Conservation (phyloP, 1,284 basidiomycete species). For the Ustilago crameri region DNA sequence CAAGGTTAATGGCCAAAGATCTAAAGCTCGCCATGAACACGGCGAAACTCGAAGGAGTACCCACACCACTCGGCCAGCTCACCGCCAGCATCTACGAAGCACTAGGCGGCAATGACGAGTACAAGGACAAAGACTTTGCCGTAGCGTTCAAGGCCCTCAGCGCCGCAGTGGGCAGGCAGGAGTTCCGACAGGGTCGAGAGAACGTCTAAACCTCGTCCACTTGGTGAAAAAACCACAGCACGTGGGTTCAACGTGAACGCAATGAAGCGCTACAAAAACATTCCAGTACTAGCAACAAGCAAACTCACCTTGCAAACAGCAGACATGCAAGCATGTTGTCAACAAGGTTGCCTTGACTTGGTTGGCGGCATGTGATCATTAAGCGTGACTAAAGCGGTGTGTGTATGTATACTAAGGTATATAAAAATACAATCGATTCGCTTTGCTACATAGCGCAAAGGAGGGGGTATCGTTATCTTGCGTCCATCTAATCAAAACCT, state of each 20-base stretch:
- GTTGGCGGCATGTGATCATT: too few relatives aligned
- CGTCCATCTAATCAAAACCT: conserved; percentile 19
- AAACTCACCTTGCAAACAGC: too few relatives aligned
- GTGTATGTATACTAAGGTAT: not conserved
- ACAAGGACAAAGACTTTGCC: conserved; percentile 53
- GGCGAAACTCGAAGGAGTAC: conserved; percentile 53
- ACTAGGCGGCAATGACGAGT: conserved; percentile 53
- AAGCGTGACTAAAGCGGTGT: too few relatives aligned
- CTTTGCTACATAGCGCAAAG: too few relatives aligned
- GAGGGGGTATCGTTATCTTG: conserved; percentile 8
- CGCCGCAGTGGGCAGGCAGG: conserved; percentile 47
- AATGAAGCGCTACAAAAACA: too few relatives aligned
- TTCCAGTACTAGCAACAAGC: too few relatives aligned
- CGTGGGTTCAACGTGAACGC: too few relatives aligned
- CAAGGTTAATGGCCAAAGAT: conserved; percentile 54
- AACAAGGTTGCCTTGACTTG: too few relatives aligned
- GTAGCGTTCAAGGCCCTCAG: conserved; percentile 59
- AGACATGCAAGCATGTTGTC: too few relatives aligned
- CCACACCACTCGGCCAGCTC: conserved; percentile 52
- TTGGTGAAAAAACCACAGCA: too few relatives aligned
- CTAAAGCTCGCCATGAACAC: conserved; percentile 59
- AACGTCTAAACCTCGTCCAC: conserved; percentile 28
- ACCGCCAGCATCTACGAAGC: conserved; percentile 55
- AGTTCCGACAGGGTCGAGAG: conserved; percentile 38
- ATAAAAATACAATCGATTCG: conserved; percentile 33